Base-by-base conservation (phyloP, 2,329 filamentous ascomycete genomes). In the Teratosphaeriaceae sp. region DNA sequence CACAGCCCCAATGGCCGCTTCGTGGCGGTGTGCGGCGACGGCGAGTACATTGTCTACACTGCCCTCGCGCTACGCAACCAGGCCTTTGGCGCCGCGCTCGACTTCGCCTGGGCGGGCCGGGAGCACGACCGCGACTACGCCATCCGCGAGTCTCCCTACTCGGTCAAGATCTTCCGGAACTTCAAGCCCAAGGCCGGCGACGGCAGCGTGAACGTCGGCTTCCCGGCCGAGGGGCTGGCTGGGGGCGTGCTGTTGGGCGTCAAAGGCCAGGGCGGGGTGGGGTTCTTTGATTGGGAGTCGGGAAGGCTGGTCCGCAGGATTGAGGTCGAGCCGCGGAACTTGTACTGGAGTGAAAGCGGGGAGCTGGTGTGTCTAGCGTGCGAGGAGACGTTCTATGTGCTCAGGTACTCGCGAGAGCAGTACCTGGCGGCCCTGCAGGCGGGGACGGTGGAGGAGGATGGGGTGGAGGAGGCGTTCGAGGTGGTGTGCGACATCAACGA, bases 121-220 rank as follows among this genome's bases (percentile, higher is more conserved):
- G 90, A 96, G 45, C 95, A 96, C 68, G 94, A 88, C 70, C 97
- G 96, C 65, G 92, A 98, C 65, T 97, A 94, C 61, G 92, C 92
- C 29, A 97, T 98, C 56, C 84, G 92, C 26, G 92, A 98, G 68
- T 96, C 89, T 3, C 71, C 85, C 21, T 95, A 90, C 38, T 94
- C 85, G 58, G 88, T 98, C 58, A 96, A 96, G 74, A 81, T 97
- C 26, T 97, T 92, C 76, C 90, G 92, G 68, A 97, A 97, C 68
- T 97, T 98, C 71, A 84, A 89, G 54, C 92, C 97, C 65, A 90
- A 94, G 69, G 70, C 76, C 21, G 87, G 86, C 44, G 88, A 88
- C 11, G 59, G 62, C 9, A 57, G 47, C 11, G 74, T 98, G 23
- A 90, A 98, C 62, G 88, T 97, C 42, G 89, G 89, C 9, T 98